phyloP scores from a whole-genome alignment of 2,329 filamentous ascomycete species.

The Nemania sp. region DNA sequence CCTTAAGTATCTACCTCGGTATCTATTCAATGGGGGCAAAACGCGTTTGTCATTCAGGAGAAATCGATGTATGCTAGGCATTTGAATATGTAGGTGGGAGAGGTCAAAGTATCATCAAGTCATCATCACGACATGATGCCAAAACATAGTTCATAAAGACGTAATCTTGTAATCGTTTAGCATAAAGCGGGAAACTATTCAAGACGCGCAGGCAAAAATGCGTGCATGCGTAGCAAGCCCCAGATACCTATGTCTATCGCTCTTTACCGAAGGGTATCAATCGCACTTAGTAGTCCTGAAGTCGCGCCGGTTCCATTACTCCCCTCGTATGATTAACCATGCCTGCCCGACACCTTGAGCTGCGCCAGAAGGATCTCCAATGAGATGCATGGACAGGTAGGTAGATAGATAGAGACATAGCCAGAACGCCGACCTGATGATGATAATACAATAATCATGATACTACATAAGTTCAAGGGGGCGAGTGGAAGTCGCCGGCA shows the following conservation, averaged over 20 bases:
- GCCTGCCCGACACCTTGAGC: too few relatives aligned
- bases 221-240: too few relatives aligned
- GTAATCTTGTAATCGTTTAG: constrained; percentile 2
- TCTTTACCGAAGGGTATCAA: constrained; percentile 21
- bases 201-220: too few relatives aligned
- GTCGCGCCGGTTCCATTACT: constrained; percentile 8
- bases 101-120: background rate
- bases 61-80: too few relatives aligned
- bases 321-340: background rate
- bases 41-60: too few relatives aligned
- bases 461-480: constrained; percentile 13
- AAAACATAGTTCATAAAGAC: background rate
- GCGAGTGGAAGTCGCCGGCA: constrained; percentile 35
- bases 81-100: too few relatives aligned
- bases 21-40: too few relatives aligned
- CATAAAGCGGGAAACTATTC: background rate
- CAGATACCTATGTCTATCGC: too few relatives aligned
- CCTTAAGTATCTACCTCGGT: too few relatives aligned
- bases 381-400: background rate
- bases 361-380: too few relatives aligned
- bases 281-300: constrained; percentile 4
- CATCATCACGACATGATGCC: background rate
- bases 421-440: background rate
- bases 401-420: background rate
- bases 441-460: background rate